Percentiles rank a stretch among this genome's conserved stretches.
Conservation (phyloP, 2,329 filamentous ascomycete species). For the Penicillium sp. region DNA sequence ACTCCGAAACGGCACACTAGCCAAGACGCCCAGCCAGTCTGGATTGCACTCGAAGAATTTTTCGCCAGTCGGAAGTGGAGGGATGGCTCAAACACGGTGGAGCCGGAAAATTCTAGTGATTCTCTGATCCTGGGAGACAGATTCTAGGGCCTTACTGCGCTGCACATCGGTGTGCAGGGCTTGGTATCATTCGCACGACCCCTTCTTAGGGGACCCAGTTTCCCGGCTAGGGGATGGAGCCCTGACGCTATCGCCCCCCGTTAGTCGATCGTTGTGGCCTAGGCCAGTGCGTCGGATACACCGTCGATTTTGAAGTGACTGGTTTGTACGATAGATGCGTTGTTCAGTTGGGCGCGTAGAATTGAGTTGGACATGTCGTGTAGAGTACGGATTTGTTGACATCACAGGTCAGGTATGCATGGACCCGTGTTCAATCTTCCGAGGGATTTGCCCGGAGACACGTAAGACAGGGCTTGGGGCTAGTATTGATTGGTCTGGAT, state of each 20-base stretch:
- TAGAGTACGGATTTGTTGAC: slow-evolving; percentile 1
- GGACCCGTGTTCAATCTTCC: not conserved
- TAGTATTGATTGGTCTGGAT: not conserved
- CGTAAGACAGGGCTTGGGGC: slow-evolving; percentile 3
- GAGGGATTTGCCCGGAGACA: not conserved
- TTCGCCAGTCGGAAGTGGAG: not conserved
- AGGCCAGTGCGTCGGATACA: slow-evolving; percentile 1
- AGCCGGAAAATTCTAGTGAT: slow-evolving; percentile 1
- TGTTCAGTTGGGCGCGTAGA: slow-evolving; percentile 2
- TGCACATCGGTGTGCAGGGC: not conserved
- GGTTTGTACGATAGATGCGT: not conserved
- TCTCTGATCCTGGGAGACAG: not conserved
- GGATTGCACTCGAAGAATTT: not conserved
- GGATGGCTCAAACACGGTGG: not conserved
- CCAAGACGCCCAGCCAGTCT: slow-evolving; percentile 2
- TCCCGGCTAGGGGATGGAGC: slow-evolving; percentile 7
- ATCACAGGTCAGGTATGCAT: not conserved
- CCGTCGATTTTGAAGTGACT: not conserved
- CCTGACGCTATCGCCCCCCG: slow-evolving; percentile 9
- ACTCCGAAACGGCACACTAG: not conserved
- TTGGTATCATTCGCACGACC: not conserved
- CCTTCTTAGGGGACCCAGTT: not conserved
- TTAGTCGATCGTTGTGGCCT: slow-evolving; percentile 10
- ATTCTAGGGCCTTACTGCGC: not conserved
- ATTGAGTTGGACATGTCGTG: not conserved